These are phyloP conservation scores for Fusarium heterosporum DNA, from an alignment of 2,329 filamentous ascomycete genomes.

Conservation along the genomic window DNA sequence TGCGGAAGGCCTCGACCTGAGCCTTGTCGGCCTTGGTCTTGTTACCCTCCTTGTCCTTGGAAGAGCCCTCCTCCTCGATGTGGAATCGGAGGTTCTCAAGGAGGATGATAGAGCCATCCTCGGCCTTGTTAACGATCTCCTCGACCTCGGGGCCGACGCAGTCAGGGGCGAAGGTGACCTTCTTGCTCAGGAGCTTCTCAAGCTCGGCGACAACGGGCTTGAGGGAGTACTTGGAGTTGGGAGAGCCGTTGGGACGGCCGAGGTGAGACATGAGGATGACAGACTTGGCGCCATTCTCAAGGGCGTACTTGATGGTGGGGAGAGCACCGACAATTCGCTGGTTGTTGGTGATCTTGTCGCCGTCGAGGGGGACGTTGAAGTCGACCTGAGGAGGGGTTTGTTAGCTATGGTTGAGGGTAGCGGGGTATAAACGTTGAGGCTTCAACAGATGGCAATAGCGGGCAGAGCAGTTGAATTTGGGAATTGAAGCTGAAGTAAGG, in stretches of 20 bases:
- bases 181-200: constrained; percentile 87
- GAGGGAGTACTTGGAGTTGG: constrained; percentile 93
- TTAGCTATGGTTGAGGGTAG: constrained; percentile 38
- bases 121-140: constrained; percentile 85
- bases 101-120: constrained; percentile 84
- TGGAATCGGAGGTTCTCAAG: constrained; percentile 99
- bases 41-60: constrained; percentile 92
- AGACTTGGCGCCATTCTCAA: constrained; percentile 89
- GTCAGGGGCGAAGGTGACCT: constrained; percentile 89
- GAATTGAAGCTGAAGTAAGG: background rate
- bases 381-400: constrained; percentile 75
- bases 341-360: constrained; percentile 95
- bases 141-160: constrained; percentile 92
- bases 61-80: constrained; percentile 96
- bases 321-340: constrained; percentile 97
- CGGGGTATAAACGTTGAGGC: constrained; percentile 22
- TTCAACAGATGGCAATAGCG: background rate
- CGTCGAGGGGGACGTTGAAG: constrained; percentile 99
- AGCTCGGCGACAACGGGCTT: constrained; percentile 91
- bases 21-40: constrained; percentile 98
- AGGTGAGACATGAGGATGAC: constrained; percentile 99
- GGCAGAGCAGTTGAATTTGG: background rate
- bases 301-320: constrained; percentile 93
- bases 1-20: constrained; percentile 92
- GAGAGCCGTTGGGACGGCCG: constrained; percentile 90